Evolutionary conservation across 1,284 basidiomycete species (phyloP), one percentile per base, ranked within the genome.

Genomic region (Pascua sp.): DNA sequence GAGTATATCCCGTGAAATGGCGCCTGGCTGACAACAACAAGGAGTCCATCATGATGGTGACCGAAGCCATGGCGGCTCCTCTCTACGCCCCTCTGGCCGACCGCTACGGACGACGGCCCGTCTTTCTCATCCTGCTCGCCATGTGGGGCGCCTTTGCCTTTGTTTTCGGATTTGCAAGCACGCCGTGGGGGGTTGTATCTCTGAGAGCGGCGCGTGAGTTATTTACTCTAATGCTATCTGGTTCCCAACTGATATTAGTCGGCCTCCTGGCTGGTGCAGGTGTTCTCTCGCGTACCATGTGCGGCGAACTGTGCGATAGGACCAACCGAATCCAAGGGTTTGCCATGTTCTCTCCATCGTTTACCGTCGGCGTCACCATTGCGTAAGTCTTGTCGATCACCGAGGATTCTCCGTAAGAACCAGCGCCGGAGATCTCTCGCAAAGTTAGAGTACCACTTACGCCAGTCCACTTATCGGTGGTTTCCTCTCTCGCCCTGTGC

Each of bases 271-370:
- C 70, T 11, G 72, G 70, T 10, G 68, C 65, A 11, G 72, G 70
- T 4, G 72, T 74, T 2, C 49, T 74, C 2, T 67, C 68, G 2
- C 50, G 72, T 18, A 74, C 70, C 4, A 74, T 74, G 69, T 47
- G 66, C 4, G 68, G 68, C 11, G 71, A 74, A 56, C 44, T 74
- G 49, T 74, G 70, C 46, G 70, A 74, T 52, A 67, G 66, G 56
- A 61, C 64, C 8, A 71, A 74, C 55, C 51, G 69, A 7, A 60
- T 72, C 15, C 56, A 71, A 58, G 69, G 63, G 7, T 74, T 72
- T 45, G 68, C 72, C 0, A 38, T 71, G 13, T 74, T 74, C 55
- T 67, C 68, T 0, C 72, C 72, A 4, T 50, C 72, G 4, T 49
- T 74, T 8, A 67, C 66, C 0, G 49, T 70, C 1, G 72, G 72